A percentile compares a stretch with the other conserved stretches of the same genome.
phyloP scores from a whole-genome alignment of 306 rosid species.

The Quercus engelmannii region DNA sequence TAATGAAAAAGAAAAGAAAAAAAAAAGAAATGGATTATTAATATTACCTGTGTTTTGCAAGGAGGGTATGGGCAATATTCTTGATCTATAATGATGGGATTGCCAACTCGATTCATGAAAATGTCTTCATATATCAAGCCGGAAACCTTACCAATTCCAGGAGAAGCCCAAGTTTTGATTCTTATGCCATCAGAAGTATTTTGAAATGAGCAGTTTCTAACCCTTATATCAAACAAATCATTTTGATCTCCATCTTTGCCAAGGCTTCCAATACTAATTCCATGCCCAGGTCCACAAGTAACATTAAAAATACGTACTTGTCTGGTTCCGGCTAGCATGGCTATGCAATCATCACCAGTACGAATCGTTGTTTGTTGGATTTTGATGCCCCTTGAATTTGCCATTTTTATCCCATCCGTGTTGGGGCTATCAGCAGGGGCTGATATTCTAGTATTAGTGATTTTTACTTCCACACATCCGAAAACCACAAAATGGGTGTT shows the following conservation, averaged over 20 bases:
- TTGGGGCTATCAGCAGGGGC: slow-evolving; percentile 54
- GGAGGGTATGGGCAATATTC: slow-evolving; percentile 38
- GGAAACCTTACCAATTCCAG: slow-evolving; percentile 20
- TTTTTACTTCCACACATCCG: slow-evolving; percentile 37
- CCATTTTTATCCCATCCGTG: slow-evolving; percentile 75
- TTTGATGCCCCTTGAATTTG: slow-evolving; percentile 17
- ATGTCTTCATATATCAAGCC: slow-evolving; percentile 47
- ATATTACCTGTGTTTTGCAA: slow-evolving; percentile 28
- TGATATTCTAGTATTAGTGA: slow-evolving; percentile 24
- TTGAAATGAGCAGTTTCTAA: slow-evolving; percentile 38
- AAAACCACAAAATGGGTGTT: slow-evolving; percentile 36
- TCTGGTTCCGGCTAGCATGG: slow-evolving; percentile 40
- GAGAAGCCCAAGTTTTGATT: slow-evolving; percentile 61
- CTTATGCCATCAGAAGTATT: slow-evolving; percentile 50
- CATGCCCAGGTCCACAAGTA: slow-evolving; percentile 67
- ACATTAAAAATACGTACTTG: slow-evolving; percentile 29
- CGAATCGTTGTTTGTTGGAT: slow-evolving; percentile 23
- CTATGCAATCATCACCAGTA: slow-evolving; percentile 64
- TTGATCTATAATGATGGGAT: slow-evolving; percentile 60
- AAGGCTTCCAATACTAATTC: slow-evolving; percentile 70
- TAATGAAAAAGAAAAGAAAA: background rate
- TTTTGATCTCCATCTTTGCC: slow-evolving; percentile 30
- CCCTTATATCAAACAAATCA: slow-evolving; percentile 34
- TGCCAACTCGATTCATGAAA: slow-evolving; percentile 31
- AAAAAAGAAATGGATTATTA: too few species aligned